Conservation (phyloP, 306 rosid species). For the Prunus armeniaca region DNA sequence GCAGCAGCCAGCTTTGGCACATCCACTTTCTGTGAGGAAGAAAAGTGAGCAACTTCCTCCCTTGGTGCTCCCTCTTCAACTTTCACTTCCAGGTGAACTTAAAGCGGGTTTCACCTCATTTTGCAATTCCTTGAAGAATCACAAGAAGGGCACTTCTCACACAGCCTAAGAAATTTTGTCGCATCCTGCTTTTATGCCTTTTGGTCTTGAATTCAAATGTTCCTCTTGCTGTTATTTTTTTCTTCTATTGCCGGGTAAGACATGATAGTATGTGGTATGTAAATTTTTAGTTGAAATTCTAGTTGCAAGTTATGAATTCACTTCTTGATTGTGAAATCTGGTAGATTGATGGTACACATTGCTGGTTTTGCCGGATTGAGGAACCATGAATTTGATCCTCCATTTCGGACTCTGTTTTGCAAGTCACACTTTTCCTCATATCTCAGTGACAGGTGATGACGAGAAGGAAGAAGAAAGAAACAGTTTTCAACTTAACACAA, state of each 20-base stretch:
- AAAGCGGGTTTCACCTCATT: slow-evolving; percentile 72
- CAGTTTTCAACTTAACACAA: too few relatives aligned
- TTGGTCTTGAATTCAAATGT: not conserved
- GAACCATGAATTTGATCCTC: not conserved
- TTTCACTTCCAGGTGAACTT: slow-evolving; percentile 73
- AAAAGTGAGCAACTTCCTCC: slow-evolving; percentile 34
- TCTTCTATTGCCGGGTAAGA: slow-evolving; percentile 1
- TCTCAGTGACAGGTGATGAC: not conserved
- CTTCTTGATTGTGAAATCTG: not conserved
- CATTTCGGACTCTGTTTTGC: not conserved
- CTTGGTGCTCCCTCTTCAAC: slow-evolving; percentile 62
- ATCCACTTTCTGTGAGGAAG: slow-evolving; percentile 46
- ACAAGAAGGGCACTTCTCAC: slow-evolving; percentile 38
- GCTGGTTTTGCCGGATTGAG: not conserved
- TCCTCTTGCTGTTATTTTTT: slow-evolving; percentile 7
- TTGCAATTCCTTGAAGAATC: slow-evolving; percentile 60
- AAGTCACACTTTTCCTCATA: not conserved
- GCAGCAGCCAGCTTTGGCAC: slow-evolving; percentile 93
- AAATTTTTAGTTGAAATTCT: slow-evolving; percentile 15
- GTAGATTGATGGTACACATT: not conserved
- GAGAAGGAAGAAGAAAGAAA: not conserved
- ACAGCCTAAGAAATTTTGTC: slow-evolving; percentile 35
- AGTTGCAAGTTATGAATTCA: slow-evolving; percentile 1
- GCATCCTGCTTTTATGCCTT: slow-evolving; percentile 3
- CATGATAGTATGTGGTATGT: slow-evolving; percentile 15